Conservation (phyloP, 1,284 basidiomycete genomes). For the Ganoderma meredithae region DNA sequence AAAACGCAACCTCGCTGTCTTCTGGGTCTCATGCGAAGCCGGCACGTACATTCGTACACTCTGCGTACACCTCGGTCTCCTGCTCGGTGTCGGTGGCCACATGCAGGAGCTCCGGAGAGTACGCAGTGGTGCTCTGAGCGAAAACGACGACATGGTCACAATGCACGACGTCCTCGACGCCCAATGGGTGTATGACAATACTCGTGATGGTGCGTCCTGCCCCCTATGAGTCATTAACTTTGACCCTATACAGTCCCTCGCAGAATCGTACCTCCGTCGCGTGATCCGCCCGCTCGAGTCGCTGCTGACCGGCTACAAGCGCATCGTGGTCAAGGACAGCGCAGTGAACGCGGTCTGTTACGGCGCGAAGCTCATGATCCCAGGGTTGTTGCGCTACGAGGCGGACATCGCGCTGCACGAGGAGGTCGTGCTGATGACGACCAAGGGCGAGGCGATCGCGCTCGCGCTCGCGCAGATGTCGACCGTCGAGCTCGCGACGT, state of each 20-base stretch:
- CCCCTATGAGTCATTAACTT: background rate
- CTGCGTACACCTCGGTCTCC: constrained; percentile 95
- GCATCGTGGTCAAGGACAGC: constrained; percentile 99
- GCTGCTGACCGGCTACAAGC: constrained; percentile 95
- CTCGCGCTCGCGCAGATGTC: constrained; percentile 99
- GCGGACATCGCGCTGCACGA: constrained; percentile 95
- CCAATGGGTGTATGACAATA: constrained; percentile 99
- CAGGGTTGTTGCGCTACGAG: constrained; percentile 97
- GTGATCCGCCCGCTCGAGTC: constrained; percentile 96
- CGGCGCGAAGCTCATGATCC: constrained; percentile 99
- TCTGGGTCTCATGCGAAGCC: constrained; percentile 99
- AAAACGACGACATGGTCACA: constrained; percentile 98
- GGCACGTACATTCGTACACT: constrained; percentile 99
- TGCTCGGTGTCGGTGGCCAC: constrained; percentile 97
- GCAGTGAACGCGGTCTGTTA: constrained; percentile 99
- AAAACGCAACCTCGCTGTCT: constrained; percentile 95
- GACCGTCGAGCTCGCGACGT: constrained; percentile 96
- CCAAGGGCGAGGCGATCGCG: constrained; percentile 99
- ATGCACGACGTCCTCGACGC: constrained; percentile 99
- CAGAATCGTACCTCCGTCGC: constrained; percentile 96
- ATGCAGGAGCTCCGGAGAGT: constrained; percentile 99
- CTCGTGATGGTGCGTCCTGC: constrained; percentile 78
- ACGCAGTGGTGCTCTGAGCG: constrained; percentile 94
- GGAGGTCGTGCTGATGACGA: constrained; percentile 99
- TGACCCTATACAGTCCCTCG: constrained; percentile 4